These are phyloP conservation scores for Plantago coronopus DNA, from an alignment of 305 asterid species.

Conservation along the genomic window DNA sequence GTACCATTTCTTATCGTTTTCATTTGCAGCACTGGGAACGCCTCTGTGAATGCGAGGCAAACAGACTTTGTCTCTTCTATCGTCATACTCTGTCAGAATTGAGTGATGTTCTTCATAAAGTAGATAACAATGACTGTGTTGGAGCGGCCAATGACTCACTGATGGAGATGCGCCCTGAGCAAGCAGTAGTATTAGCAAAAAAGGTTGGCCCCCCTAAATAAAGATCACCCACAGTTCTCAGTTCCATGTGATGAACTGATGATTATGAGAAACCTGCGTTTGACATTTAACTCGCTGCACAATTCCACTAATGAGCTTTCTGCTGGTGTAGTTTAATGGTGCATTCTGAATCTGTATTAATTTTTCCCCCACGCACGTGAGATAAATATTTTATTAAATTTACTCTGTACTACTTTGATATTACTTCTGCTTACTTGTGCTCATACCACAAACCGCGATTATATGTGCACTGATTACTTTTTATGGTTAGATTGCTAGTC, in stretches of 20 bases:
- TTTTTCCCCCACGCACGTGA: no score
- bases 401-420: no score
- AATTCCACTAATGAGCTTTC: no score
- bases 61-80: conserved; percentile 63
- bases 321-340: no score
- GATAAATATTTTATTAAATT: no score
- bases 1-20: conserved; percentile 22
- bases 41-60: conserved; percentile 87
- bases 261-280: no score
- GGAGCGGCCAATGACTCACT: conserved; percentile 37
- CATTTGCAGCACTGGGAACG: conserved; percentile 85
- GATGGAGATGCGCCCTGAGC: conserved; percentile 35
- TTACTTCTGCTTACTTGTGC: no score
- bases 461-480: no score
- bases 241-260: background rate
- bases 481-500: no score
- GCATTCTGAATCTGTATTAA: no score
- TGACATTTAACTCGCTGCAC: no score
- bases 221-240: background rate
- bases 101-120: conserved; percentile 52
- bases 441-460: no score
- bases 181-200: conserved; percentile 46
- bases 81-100: conserved; percentile 82
- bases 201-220: conserved; percentile 58
- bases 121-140: conserved; percentile 34